Conservation (phyloP, 345 rosid genomes). For the Eucalyptus victrix region DNA sequence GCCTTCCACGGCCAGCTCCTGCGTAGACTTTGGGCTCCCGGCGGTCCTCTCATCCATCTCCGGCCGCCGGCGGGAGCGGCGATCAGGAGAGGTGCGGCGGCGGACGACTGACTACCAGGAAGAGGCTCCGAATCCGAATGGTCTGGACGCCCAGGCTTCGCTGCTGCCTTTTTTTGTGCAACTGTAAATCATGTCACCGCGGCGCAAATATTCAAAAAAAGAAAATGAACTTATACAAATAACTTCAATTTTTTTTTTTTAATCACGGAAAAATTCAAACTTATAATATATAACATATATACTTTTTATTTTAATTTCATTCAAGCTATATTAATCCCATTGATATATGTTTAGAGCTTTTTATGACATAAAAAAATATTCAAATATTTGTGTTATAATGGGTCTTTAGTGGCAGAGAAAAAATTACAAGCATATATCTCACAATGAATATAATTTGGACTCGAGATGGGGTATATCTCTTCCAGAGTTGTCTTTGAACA, state of each 20-base stretch:
- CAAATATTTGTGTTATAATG: accelerated
- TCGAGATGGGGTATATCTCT: too few relatives aligned
- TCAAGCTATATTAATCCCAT: accelerated
- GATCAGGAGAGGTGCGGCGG: not conserved
- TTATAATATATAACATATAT: too few relatives aligned
- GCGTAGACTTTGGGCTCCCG: constrained; percentile 37
- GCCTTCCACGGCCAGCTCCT: constrained; percentile 83
- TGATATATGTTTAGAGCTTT: accelerated
- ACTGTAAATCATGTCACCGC: not conserved
- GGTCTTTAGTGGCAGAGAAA: accelerated
- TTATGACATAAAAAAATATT: too few relatives aligned
- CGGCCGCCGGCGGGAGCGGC: not conserved
- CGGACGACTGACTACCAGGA: not conserved
- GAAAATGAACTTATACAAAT: not conserved
- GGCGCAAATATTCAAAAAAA: not conserved
- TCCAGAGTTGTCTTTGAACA: too few relatives aligned
- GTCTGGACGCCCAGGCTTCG: not conserved
- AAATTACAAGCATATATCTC: accelerated
- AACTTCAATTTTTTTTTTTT: not conserved
- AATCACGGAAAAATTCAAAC: too few relatives aligned
- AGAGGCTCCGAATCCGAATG: not conserved
- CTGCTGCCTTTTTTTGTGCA: not conserved
- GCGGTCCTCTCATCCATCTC: constrained; percentile 1
- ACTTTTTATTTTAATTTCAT: not conserved
- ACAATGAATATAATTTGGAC: too few relatives aligned